These are phyloP conservation scores for Murraya koenigii DNA, from an alignment of 345 rosid species.

Conservation along the genomic window DNA sequence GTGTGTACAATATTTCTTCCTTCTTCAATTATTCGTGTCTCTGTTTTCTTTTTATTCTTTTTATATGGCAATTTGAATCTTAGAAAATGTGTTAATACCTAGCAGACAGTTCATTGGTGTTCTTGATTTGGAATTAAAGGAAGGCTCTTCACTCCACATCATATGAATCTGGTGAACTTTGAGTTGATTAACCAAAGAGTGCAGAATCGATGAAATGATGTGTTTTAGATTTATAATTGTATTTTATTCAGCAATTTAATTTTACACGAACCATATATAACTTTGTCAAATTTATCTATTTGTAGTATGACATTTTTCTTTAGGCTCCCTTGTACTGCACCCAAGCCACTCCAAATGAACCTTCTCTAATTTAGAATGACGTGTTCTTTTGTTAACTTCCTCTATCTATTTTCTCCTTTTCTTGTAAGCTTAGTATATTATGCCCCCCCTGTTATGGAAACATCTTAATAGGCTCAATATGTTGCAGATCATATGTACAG, in stretches of 20 bases:
- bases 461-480: not conserved
- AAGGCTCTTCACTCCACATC: not conserved
- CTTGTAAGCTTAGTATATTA: not conserved
- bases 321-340: not conserved
- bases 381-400: not conserved
- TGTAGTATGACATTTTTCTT: not conserved
- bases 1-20: not conserved
- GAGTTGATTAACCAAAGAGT: not conserved
- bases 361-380: not conserved
- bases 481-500: slow-evolving; percentile 74
- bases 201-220: not conserved
- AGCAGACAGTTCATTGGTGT: not conserved
- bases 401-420: not conserved
- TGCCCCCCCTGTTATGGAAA: no score
- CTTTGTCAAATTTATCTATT: not conserved
- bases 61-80: not conserved
- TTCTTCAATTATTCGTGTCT: not conserved
- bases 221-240: not conserved
- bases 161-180: not conserved
- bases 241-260: not conserved
- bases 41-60: not conserved
- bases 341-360: not conserved
- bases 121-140: not conserved
- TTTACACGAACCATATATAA: not conserved
- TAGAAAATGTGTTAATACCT: not conserved